Conservation (phyloP, 768 basidiomycete genomes). For the Heimioporus sp. region DNA sequence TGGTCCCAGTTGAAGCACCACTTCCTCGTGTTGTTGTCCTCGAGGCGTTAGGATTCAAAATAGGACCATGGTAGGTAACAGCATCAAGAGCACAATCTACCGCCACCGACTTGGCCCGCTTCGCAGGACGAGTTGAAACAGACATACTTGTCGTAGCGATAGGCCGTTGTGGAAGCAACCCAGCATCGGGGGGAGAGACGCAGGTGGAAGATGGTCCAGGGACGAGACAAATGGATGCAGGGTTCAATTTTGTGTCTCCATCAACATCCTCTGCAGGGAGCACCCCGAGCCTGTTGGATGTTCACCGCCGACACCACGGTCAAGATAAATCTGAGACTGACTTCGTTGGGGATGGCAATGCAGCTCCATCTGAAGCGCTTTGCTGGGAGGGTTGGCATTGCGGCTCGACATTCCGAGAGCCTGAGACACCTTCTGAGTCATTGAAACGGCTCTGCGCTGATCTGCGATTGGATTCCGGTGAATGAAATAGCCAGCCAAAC, state of each 20-base stretch:
- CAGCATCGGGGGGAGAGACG: constrained; percentile 5
- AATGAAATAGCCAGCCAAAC: constrained; percentile 2
- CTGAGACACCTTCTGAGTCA: not conserved
- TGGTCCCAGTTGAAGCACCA: not conserved
- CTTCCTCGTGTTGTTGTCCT: constrained; percentile 1
- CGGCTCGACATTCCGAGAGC: not conserved
- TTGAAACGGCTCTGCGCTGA: not conserved
- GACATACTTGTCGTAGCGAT: not conserved
- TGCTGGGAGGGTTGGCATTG: not conserved
- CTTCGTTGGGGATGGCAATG: not conserved
- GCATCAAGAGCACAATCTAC: not conserved
- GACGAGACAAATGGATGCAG: not conserved
- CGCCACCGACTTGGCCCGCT: constrained; percentile 7
- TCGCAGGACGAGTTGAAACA: not conserved
- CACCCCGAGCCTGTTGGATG: constrained; percentile 2
- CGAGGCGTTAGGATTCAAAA: not conserved
- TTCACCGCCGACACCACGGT: not conserved
- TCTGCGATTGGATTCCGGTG: constrained; percentile 4
- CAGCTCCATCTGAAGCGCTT: not conserved
- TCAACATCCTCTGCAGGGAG: not conserved
- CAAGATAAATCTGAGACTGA: not conserved
- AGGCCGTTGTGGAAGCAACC: not conserved
- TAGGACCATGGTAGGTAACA: not conserved
- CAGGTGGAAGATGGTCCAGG: constrained; percentile 7
- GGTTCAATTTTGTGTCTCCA: not conserved